Evolutionary conservation across 2,329 filamentous ascomycete species (phyloP).

Genomic region (Intubia oerlemansii): DNA sequence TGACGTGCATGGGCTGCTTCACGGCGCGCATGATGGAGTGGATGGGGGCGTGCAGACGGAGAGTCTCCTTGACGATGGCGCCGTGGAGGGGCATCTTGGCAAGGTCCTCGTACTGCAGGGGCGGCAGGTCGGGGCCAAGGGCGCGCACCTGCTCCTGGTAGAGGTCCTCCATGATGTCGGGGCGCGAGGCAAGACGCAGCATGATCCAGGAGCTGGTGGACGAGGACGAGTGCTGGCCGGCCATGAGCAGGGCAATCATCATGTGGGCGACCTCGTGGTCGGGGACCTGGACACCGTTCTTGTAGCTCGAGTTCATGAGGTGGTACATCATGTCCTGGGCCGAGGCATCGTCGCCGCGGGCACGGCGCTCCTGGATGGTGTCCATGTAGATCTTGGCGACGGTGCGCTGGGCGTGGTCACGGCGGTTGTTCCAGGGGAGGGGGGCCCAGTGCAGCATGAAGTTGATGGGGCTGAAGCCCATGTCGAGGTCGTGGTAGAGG

Average conservation of each 20-base stretch:
- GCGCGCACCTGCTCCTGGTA: slow-evolving; percentile 55
- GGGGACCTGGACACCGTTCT: slow-evolving; percentile 44
- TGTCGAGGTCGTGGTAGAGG: slow-evolving; percentile 62
- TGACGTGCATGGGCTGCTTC: slow-evolving; percentile 66
- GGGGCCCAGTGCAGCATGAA: slow-evolving; percentile 66
- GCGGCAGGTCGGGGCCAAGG: slow-evolving; percentile 54
- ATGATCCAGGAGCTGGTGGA: slow-evolving; percentile 62
- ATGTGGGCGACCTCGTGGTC: slow-evolving; percentile 65
- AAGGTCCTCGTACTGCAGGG: slow-evolving; percentile 57
- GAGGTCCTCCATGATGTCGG: slow-evolving; percentile 48
- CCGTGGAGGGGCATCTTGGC: slow-evolving; percentile 61
- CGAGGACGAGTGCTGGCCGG: slow-evolving; percentile 62
- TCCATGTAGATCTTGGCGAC: slow-evolving; percentile 56
- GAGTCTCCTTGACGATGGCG: slow-evolving; percentile 76
- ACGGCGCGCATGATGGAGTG: slow-evolving; percentile 90
- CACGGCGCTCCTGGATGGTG: slow-evolving; percentile 45
- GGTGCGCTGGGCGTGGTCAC: slow-evolving; percentile 52
- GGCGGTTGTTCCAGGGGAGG: slow-evolving; percentile 51
- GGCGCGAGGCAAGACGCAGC: slow-evolving; percentile 47
- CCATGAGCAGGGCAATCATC: slow-evolving; percentile 77
- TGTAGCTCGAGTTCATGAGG: slow-evolving; percentile 57
- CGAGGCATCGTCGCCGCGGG: slow-evolving; percentile 19
- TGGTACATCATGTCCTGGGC: slow-evolving; percentile 59
- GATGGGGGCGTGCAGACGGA: slow-evolving; percentile 78
- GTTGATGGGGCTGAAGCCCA: slow-evolving; percentile 62